These are phyloP conservation scores for Trametes cinnabarina DNA, from an alignment of 768 basidiomycete genomes.

Conservation along the genomic window DNA sequence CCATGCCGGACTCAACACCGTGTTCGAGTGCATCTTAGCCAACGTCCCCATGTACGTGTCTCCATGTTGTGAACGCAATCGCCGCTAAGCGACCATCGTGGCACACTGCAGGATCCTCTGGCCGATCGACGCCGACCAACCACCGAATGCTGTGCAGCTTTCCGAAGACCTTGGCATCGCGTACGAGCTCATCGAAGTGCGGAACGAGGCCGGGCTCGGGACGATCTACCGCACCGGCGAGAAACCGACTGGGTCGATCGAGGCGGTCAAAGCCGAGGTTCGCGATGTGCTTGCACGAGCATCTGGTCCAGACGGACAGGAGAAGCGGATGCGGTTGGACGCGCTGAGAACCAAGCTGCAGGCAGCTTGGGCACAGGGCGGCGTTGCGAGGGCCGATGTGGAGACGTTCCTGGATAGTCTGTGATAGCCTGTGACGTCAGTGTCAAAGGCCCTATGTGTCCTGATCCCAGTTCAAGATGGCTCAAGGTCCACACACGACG, in stretches of 20 bases:
- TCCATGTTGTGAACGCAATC: too few relatives aligned
- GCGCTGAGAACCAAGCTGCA: slow-evolving; percentile 1
- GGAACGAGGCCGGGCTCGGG: slow-evolving; percentile 13
- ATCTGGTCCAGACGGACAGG: slow-evolving; percentile 21
- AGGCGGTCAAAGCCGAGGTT: slow-evolving; percentile 19
- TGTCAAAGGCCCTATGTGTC: too few relatives aligned
- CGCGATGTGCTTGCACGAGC: slow-evolving; percentile 15
- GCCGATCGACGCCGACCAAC: slow-evolving; percentile 25
- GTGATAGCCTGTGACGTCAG: too few relatives aligned
- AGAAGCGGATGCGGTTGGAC: slow-evolving; percentile 20
- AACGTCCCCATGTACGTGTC: neutral
- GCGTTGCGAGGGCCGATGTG: neutral
- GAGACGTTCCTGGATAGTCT: neutral
- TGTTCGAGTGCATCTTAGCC: neutral
- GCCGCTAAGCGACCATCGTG: neutral
- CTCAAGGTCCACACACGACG: too few relatives aligned
- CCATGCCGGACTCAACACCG: neutral
- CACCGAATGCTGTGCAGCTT: slow-evolving; percentile 18
- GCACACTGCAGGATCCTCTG: slow-evolving; percentile 22
- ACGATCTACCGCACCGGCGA: slow-evolving; percentile 16
- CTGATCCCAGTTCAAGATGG: too few relatives aligned
- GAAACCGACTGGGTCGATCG: slow-evolving; percentile 16
- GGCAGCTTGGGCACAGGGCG: neutral
- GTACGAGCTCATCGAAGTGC: slow-evolving; percentile 26
- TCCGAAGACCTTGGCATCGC: slow-evolving; percentile 22